Conservation (phyloP, 352 stramenopile species). For the Thraustochytrium sp. region DNA sequence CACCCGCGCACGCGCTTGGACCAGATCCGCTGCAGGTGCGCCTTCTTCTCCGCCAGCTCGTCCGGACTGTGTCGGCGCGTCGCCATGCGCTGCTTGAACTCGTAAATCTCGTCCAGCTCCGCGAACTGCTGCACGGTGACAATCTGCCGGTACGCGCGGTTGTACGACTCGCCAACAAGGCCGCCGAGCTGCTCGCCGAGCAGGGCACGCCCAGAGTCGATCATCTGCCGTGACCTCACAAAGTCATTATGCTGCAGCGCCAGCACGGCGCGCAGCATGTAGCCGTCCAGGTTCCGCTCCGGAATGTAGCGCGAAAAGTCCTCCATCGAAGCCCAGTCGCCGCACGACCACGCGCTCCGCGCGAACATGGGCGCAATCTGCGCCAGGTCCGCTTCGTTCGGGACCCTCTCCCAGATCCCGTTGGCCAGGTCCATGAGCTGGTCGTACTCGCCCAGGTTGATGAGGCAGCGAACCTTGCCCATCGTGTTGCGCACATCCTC, state of each 20-base stretch:
- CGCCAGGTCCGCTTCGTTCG: slow-evolving; percentile 48
- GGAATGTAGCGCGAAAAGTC: slow-evolving; percentile 52
- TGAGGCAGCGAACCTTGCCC: slow-evolving; percentile 93
- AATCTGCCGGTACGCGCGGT: slow-evolving; percentile 89
- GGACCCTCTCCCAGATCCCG: slow-evolving; percentile 56
- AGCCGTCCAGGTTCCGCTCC: slow-evolving; percentile 54
- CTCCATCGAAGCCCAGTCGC: slow-evolving; percentile 71
- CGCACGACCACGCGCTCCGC: slow-evolving; percentile 71
- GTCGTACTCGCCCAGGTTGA: slow-evolving; percentile 90
- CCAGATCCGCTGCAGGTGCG: slow-evolving; percentile 64
- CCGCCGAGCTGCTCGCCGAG: slow-evolving; percentile 89
- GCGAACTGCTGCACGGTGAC: slow-evolving; percentile 92
- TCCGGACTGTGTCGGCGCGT: background rate
- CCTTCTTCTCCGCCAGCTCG: slow-evolving; percentile 46
- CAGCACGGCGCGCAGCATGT: slow-evolving; percentile 81
- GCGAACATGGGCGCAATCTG: slow-evolving; percentile 52
- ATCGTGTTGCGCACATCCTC: slow-evolving; percentile 70
- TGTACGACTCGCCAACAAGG: slow-evolving; percentile 93
- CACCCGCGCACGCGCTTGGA: slow-evolving; percentile 80
- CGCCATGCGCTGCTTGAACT: slow-evolving; percentile 77
- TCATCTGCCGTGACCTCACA: slow-evolving; percentile 71
- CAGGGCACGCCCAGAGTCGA: slow-evolving; percentile 82
- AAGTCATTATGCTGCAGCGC: slow-evolving; percentile 88
- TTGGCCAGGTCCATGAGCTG: slow-evolving; percentile 76
- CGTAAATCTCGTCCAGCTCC: slow-evolving; percentile 96